Base-by-base conservation (phyloP, 768 basidiomycete species). In the Pleurotus pulmonarius region DNA sequence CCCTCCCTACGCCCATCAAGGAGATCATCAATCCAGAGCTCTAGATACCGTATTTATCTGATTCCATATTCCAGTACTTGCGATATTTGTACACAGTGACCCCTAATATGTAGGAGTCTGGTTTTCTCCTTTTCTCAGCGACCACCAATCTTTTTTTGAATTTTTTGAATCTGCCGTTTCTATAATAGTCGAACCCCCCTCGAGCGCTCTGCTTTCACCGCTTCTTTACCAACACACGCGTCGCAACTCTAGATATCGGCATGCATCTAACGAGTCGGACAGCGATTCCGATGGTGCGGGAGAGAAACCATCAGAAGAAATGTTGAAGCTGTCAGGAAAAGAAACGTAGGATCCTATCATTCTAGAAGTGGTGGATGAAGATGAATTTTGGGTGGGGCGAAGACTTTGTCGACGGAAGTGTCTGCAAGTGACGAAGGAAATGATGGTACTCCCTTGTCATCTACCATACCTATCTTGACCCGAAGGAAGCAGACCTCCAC, bases 1-100 rank as follows among this genome's bases (percentile, higher is more conserved):
- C 63, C 59, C 48, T 65, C 26, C 59, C 38, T 37, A 9, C 22
- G 15, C 59, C 56, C 15, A 38, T 48, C 46, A 60, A 58, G 20
- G 59, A 59, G 13, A 46, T 59, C 25, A 54, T 46, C 22, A 46
- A 47, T 34, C 38, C 51, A 22, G 18, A 20, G 24, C 18, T 18
- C 16, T 47, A 47, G 22, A 34, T 34, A 3, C 29, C 29, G 29
- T 34, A 34, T 34, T 34, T 34, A 1, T 34, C 29, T 34, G 29
- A 34, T 9, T 34, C 11, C 3, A 34, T 9, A 34, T 11, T 34
- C 9, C 3, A 0, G 9, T 34, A 20, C 20, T 20, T 20, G 20
- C 20, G 20, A 20, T 20, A 20, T 20, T 20, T 20, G 20, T 20
- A 20, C 20, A 20, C 20, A 20, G 20, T 20, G 20, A 20, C 20